Conservation (phyloP, 164 flowering plant genomes). For the Annona cherimola region DNA sequence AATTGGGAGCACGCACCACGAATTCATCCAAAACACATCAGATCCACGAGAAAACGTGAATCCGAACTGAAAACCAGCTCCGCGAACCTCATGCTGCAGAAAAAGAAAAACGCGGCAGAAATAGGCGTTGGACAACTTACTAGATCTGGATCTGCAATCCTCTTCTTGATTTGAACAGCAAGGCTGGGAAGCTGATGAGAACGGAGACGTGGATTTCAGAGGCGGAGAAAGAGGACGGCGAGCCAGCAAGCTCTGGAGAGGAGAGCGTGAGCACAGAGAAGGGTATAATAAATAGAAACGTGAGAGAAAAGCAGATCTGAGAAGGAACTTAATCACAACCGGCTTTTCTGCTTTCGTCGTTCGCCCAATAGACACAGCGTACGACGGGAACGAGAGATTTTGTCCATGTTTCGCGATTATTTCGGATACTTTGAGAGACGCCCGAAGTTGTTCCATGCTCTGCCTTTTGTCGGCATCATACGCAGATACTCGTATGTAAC, state of each 20-base stretch:
- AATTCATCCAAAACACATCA: background rate
- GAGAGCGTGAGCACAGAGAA: background rate
- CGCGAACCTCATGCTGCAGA: background rate
- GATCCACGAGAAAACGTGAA: background rate
- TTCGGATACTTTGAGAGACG: background rate
- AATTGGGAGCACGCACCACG: background rate
- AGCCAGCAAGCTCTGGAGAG: too few species aligned
- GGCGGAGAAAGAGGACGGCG: background rate
- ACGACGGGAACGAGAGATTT: background rate
- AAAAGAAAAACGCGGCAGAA: background rate
- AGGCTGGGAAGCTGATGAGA: background rate
- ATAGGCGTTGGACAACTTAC: background rate
- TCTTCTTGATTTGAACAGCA: background rate
- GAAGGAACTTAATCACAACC: background rate
- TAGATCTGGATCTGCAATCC: background rate
- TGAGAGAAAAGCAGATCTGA: background rate
- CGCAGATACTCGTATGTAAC: too few species aligned
- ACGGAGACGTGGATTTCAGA: background rate
- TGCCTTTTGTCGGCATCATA: too few species aligned
- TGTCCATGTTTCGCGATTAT: background rate
- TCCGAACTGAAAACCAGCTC: background rate
- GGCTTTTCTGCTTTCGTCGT: too few species aligned
- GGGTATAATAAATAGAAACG: background rate
- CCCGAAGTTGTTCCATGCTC: too few species aligned
- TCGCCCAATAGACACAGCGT: background rate